phyloP scores from a whole-genome alignment of 2,329 filamentous ascomycete genomes.

The Fusarium mundagurra region DNA sequence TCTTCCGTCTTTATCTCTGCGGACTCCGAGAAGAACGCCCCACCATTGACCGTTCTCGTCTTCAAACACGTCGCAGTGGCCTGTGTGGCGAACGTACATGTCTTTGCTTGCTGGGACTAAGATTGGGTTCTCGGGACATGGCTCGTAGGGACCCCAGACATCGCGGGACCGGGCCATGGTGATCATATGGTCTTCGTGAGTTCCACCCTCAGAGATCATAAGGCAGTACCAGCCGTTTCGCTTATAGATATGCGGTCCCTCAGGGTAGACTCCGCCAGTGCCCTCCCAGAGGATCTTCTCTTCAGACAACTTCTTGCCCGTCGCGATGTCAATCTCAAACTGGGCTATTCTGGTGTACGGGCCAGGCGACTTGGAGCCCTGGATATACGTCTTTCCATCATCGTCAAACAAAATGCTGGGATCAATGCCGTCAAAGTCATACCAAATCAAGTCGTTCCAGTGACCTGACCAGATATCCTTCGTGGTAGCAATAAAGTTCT shows the following conservation, averaged over 20 bases:
- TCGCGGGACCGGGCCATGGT: constrained; percentile 3
- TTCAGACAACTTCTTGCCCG: not conserved
- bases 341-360: constrained; percentile 1
- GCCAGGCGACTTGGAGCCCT: constrained; percentile 2
- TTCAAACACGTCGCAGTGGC: constrained; percentile 7
- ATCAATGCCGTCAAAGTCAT: constrained; percentile 7
- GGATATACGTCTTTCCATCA: constrained; percentile 2
- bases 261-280: not conserved
- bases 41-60: constrained; percentile 10
- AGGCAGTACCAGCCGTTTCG: constrained; percentile 16
- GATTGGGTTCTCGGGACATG: not conserved
- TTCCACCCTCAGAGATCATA: constrained; percentile 10
- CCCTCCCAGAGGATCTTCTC: constrained; percentile 14
- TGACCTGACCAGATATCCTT: constrained; percentile 11
- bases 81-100: constrained; percentile 1
- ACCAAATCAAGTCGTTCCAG: constrained; percentile 6
- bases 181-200: constrained; percentile 14
- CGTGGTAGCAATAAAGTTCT: constrained; percentile 1
- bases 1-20: not conserved
- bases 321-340: constrained; percentile 2
- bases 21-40: constrained; percentile 11
- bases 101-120: not conserved
- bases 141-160: constrained; percentile 13
- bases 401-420: constrained; percentile 5
- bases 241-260: constrained; percentile 12